Conservation (phyloP, 495 filamentous ascomycete species). For the Sphaerosporella brunnea region DNA sequence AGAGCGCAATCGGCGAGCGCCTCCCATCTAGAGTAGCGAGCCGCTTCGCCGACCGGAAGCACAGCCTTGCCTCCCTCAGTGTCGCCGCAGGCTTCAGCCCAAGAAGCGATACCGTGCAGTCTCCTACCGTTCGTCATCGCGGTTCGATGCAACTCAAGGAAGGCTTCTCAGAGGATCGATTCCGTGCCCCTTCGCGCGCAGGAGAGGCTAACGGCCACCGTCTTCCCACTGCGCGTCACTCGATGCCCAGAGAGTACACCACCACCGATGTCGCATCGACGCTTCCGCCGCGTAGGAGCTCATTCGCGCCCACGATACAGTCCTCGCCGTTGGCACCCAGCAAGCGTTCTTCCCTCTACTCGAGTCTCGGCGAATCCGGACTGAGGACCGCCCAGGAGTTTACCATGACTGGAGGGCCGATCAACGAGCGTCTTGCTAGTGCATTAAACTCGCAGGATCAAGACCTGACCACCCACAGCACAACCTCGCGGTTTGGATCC, state of each 20-base stretch:
- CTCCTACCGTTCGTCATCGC: conserved; percentile 21
- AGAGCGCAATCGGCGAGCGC: conserved; percentile 10
- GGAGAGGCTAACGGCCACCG: conserved; percentile 35
- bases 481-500: no score
- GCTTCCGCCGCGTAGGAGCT: conserved; percentile 11
- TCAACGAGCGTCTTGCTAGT: conserved; percentile 1
- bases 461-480: neutral
- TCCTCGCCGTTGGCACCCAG: conserved; percentile 13
- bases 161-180: conserved; percentile 31
- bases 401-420: neutral
- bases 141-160: conserved; percentile 20
- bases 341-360: conserved; percentile 19
- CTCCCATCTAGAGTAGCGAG: conserved; percentile 7
- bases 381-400: neutral
- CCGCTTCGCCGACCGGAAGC: conserved; percentile 19
- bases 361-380: conserved; percentile 1
- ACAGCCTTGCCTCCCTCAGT: conserved; percentile 17
- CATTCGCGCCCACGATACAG: conserved; percentile 8
- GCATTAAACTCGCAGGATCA: conserved; percentile 1
- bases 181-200: conserved; percentile 38
- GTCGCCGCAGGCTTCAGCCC: conserved; percentile 30
- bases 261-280: neutral
- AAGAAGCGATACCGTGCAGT: conserved; percentile 32
- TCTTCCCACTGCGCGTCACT: neutral
- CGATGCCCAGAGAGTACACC: conserved; percentile 9